Evolutionary conservation across 2,329 filamentous ascomycete genomes (phyloP), one percentile per base, ranked within the genome.

Genomic region (Orbilia ellipsospora): DNA sequence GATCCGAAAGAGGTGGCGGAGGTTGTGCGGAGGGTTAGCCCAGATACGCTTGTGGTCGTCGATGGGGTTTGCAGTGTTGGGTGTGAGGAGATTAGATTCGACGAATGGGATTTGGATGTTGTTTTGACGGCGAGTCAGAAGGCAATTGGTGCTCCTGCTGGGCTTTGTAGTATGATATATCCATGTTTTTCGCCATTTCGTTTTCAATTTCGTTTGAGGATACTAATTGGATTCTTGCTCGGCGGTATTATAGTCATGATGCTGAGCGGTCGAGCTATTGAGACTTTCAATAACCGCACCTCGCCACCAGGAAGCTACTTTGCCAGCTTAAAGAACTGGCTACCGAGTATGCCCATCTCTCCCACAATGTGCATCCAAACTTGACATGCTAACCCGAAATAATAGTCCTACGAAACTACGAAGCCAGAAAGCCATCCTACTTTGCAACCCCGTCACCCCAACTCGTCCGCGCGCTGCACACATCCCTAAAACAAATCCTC

Each of bases 51-150:
- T 66, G 85, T 99, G 75, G 88, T 98, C 61, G 94, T 97, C 66
- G 95, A 99, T 81, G 95, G 94, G 78, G 95, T 99, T 59, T 99
- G 95, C 88, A 96, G 92, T 83, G 94, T 99, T 65, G 95, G 94
- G 55, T 93, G 90, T 80, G 95, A 99, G 84, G 94, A 98, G 84
- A 94, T 99, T 80, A 90, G 90, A 52, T 99, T 99, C 82, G 95
- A 99, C 82, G 91, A 92, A 65, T 98, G 94, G 95, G 90, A 90
- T 78, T 85, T 99, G 57, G 95, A 99, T 82, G 93, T 90, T 79
- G 94, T 97, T 51, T 86, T 99, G 73, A 99, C 95, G 1, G 95
- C 95, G 75, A 93, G 92, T 77, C 95, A 99, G 82, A 99, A 99
- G 86, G 95, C 92, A 78, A 97, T 99, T 80, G 95, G 95, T 69